Evolutionary conservation across 768 basidiomycete genomes (phyloP), one percentile per base, ranked within the genome.

Genomic region (Tremella fuciformis): DNA sequence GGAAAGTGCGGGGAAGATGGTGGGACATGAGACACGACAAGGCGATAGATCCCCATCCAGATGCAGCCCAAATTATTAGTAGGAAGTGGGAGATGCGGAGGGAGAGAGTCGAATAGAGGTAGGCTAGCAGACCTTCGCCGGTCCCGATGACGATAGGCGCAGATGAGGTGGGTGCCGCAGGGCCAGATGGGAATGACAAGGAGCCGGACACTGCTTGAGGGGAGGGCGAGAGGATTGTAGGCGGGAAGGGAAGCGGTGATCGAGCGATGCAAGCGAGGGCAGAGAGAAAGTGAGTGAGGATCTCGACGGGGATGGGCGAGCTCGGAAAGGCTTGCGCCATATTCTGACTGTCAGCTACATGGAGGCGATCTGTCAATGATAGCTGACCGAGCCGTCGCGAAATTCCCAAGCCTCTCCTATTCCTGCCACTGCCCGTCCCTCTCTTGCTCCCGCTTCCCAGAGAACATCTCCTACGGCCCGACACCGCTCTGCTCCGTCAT

Each of bases 401-500:
- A 59, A 57, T 44, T 75, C 74, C 91, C 91, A 97, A 8, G 87
- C 86, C 58, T 94, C 91, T 18, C 96, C 80, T 11, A 94, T 80
- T 8, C 84, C 81, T 25, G 87, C 80, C 2, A 88, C 88, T 1
- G 88, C 88, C 66, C 92, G 76, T 3, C 91, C 90, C 79, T 99
- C 96, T 46, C 90, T 79, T 0, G 86, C 85, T 13, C 87, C 85
- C 0, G 90, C 94, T 73, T 92, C 88, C 94, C 94, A 99, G 24
- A 88, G 80, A 21, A 83, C 77, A 75, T 97, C 94, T 55, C 85
- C 84, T 8, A 84, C 81, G 1, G 80, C 80, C 75, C 86, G 88
- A 66, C 91, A 85, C n/a, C 88, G 74, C 29, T 82, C 82, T 16
- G 91, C 78, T 13, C 91, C 87, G 79, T 98, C 92, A 53, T 84